Base-by-base conservation (phyloP, 2,329 filamentous ascomycete species). In the Ploettnerulaceae sp. region DNA sequence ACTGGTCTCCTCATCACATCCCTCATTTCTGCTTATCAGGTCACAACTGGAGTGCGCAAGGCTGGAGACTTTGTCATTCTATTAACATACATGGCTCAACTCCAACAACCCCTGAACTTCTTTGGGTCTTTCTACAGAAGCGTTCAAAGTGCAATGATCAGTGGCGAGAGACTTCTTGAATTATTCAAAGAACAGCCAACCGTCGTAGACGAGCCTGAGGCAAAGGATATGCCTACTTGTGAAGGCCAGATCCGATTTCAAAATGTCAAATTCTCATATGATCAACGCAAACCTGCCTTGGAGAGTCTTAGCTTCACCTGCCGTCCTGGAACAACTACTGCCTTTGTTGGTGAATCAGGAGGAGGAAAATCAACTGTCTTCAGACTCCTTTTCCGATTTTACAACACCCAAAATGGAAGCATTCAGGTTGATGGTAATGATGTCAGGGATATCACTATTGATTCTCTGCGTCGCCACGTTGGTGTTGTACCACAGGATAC, bases 301-400 rank as follows among this genome's bases (percentile, higher is more conserved):
- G 82, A 85, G 54, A 83, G 89, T 35, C 75, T 98, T 38, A 84
- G 79, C 53, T 97, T 98, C 67, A 82, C 84, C 53, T 96, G 90
- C 65, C 71, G 73, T 14, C 90, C 93, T 2, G 93, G 93, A 42
- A 96, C 89, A 1, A 97, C 90, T 0, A 98, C 91, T 5, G 93
- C 93, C 0, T 83, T 98, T 54, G 93, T 98, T 14, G 93, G 93
- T 54, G 91, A 97, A 66, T 97, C 91, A 24, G 93, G 93, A 35
- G 93, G 93, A 49, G 93, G 93, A 56, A 98, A 98, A 67, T 97
- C 91, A 2, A 98, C 93, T 0, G 79, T 98, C 20, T 96, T 98
- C 72, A 85, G 93, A 40, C 77, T 97, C 38, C 82, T 98, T 64
- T 97, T 95, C 74, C 86, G 93, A 14, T 98, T 96, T 68, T 98